Conservation (phyloP, 139 green algal species). For the Asterochloris sp. region DNA sequence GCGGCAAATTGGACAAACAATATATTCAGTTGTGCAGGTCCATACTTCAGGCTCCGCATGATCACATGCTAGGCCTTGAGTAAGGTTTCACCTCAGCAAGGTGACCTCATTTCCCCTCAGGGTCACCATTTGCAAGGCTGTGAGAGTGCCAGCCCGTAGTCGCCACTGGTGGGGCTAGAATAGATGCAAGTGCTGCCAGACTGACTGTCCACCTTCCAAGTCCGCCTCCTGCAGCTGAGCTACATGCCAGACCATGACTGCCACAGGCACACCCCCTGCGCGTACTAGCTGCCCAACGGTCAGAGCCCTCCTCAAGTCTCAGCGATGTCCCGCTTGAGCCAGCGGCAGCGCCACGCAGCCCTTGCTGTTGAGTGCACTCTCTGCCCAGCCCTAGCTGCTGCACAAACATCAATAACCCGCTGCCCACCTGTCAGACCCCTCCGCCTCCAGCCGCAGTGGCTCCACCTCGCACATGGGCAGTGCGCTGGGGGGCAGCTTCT, state of each 20-base stretch:
- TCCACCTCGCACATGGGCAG: constrained; percentile 60
- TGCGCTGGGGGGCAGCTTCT: constrained; percentile 30
- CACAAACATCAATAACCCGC: background rate
- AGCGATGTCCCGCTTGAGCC: too few species aligned
- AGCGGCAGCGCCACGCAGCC: too few species aligned
- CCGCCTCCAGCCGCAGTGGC: constrained; percentile 42
- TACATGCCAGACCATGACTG: too few species aligned
- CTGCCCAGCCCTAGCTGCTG: too few species aligned
- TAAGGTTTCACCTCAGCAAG: background rate
- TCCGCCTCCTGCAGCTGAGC: too few species aligned
- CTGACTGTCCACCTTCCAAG: too few species aligned
- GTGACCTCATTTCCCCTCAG: background rate
- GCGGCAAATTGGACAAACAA: background rate
- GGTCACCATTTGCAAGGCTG: background rate
- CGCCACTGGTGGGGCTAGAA: background rate
- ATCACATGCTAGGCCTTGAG: background rate
- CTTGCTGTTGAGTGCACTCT: too few species aligned
- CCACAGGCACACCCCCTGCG: too few species aligned
- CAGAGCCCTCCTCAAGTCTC: too few species aligned
- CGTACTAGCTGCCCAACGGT: too few species aligned
- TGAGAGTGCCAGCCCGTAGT: background rate
- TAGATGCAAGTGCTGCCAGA: too few species aligned
- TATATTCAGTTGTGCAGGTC: background rate
- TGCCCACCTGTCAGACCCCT: constrained; percentile 25
- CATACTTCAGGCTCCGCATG: background rate